Conservation (phyloP, 306 rosid species). For the Rosa multiflora region DNA sequence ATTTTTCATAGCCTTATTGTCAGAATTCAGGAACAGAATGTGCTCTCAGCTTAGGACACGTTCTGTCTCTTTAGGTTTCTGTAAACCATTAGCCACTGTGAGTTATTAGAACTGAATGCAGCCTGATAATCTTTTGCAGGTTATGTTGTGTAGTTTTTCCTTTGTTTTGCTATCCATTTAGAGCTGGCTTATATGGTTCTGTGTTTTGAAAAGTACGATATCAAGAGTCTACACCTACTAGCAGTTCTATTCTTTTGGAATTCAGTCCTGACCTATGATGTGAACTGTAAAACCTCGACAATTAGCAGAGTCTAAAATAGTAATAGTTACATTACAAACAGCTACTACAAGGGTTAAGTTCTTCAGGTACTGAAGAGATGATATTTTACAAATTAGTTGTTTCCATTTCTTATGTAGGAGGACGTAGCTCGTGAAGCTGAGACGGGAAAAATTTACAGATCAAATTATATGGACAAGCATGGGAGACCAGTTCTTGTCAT, state of each 20-base stretch:
- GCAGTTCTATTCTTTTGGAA: background rate
- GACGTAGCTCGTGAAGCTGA: constrained; percentile 64
- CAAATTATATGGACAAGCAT: constrained; percentile 41
- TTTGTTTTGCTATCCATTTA: background rate
- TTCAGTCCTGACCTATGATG: constrained; percentile 9
- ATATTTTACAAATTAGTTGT: constrained; percentile 20
- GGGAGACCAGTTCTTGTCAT: constrained; percentile 53
- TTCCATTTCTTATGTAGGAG: constrained; percentile 47
- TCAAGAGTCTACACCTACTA: background rate
- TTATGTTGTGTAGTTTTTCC: background rate
- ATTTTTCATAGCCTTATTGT: constrained; percentile 2
- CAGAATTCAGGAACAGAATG: background rate
- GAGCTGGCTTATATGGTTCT: background rate
- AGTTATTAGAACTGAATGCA: constrained; percentile 6
- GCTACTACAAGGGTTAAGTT: background rate
- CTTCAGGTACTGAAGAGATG: background rate
- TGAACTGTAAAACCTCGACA: background rate
- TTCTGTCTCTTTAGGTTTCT: background rate
- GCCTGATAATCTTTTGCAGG: constrained; percentile 6
- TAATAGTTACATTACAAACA: background rate
- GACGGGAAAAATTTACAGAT: constrained; percentile 46
- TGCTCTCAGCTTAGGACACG: background rate
- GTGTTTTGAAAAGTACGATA: background rate
- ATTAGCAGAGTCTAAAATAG: background rate
- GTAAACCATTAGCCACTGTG: background rate